Percentiles rank a stretch among this genome's conserved stretches.
phyloP scores from a whole-genome alignment of 1,139 yeast genomes.

The Pneumocystis murina region DNA sequence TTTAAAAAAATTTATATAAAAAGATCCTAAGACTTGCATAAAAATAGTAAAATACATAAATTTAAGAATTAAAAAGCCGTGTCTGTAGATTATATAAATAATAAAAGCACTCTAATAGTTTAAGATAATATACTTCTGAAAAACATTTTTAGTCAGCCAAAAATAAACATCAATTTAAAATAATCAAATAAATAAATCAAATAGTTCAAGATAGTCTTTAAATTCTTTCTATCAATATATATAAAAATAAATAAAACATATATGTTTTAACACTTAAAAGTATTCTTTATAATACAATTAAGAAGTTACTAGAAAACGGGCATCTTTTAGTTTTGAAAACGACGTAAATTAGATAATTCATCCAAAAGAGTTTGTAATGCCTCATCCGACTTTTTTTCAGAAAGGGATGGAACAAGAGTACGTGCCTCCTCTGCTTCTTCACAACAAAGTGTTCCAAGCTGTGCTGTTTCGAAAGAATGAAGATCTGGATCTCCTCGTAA shows the following conservation, averaged over 20 bases:
- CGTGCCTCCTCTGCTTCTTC: constrained; percentile 97
- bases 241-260: background rate
- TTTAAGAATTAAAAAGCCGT: too few relatives aligned
- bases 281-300: background rate
- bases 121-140: too few relatives aligned
- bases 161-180: too few relatives aligned
- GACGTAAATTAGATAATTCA: constrained; percentile 12
- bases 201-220: too few relatives aligned
- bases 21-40: too few relatives aligned
- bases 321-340: constrained; percentile 2
- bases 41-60: too few relatives aligned
- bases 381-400: constrained; percentile 11
- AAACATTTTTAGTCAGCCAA: too few relatives aligned
- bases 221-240: too few relatives aligned
- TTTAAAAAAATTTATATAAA: too few relatives aligned
- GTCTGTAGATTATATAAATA: too few relatives aligned
- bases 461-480: constrained; percentile 95
- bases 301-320: background rate
- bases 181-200: too few relatives aligned
- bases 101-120: too few relatives aligned
- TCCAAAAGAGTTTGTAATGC: constrained; percentile 11
- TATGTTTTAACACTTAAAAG: background rate
- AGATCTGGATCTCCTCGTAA: constrained; percentile 27
- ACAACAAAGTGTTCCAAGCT: constrained; percentile 81
- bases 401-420: constrained; percentile 57